A percentile compares a stretch with the other conserved stretches of the same genome.
Evolutionary conservation across 1,284 basidiomycete species (phyloP).

Genomic region (Schizophyllum commune): DNA sequence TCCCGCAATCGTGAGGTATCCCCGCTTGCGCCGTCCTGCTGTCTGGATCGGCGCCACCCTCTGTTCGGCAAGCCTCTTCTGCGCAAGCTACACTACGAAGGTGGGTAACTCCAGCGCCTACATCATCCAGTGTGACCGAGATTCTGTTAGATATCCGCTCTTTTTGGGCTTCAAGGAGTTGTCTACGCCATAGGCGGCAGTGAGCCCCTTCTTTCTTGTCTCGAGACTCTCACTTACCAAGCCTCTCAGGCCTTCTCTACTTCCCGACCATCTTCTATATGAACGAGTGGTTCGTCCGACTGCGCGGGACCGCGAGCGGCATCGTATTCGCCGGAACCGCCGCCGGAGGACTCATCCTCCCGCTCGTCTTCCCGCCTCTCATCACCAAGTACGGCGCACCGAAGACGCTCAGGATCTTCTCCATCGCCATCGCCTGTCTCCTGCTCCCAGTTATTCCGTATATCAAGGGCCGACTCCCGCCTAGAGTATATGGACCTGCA

Average conservation of each 20-base stretch:
- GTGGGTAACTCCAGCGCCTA: conserved; percentile 11
- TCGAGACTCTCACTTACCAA: neutral
- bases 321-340: conserved; percentile 32
- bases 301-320: conserved; percentile 33
- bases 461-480: conserved; percentile 26
- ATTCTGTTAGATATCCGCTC: conserved; percentile 19
- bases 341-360: conserved; percentile 29
- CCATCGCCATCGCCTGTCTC: conserved; percentile 16
- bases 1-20: conserved; percentile 22
- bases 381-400: conserved; percentile 20
- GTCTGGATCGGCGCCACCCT: conserved; percentile 25
- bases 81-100: conserved; percentile 26
- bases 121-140: neutral
- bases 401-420: conserved; percentile 22
- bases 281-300: conserved; percentile 35
- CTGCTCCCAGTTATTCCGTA: conserved; percentile 23
- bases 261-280: conserved; percentile 29
- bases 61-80: conserved; percentile 24
- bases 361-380: conserved; percentile 24
- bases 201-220: conserved; percentile 14
- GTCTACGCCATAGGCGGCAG: conserved; percentile 30
- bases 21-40: conserved; percentile 18
- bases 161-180: conserved; percentile 31
- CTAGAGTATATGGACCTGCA: conserved; percentile 9
- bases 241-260: conserved; percentile 25